Conservation (phyloP, 179 eudicot genomes). For the Spergularia azorica region DNA sequence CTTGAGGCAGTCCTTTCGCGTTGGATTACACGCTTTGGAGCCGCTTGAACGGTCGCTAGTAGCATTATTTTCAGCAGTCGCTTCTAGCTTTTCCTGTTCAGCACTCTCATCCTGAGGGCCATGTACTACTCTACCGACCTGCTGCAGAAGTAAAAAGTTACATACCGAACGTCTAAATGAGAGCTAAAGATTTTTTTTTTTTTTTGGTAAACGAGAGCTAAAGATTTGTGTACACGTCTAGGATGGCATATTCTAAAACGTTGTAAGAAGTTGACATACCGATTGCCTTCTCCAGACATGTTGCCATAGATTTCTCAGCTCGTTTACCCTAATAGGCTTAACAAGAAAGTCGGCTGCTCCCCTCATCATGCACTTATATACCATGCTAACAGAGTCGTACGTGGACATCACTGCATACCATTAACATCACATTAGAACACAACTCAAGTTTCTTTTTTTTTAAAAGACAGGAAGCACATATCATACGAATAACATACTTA, state of each 20-base stretch:
- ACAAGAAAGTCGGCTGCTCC: constrained; percentile 91
- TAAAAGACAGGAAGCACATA: too few species aligned
- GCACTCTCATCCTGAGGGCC: constrained; percentile 50
- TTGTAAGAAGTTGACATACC: constrained; percentile 33
- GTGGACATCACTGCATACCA: constrained; percentile 87
- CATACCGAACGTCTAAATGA: not conserved
- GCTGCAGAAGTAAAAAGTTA: constrained; percentile 15
- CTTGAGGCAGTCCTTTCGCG: constrained; percentile 48
- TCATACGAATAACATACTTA: constrained; percentile 53
- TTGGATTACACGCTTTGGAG: constrained; percentile 47
- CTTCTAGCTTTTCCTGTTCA: constrained; percentile 59
- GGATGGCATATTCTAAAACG: not conserved
- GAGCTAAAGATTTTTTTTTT: not conserved
- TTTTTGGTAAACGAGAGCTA: not conserved
- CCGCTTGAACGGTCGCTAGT: constrained; percentile 68
- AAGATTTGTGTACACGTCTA: not conserved
- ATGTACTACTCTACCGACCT: constrained; percentile 38
- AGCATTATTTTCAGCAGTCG: constrained; percentile 70
- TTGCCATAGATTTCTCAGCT: constrained; percentile 87
- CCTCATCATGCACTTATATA: constrained; percentile 81
- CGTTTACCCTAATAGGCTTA: constrained; percentile 87
- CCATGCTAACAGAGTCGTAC: constrained; percentile 73
- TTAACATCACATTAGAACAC: not conserved
- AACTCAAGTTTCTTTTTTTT: too few species aligned
- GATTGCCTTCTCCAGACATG: constrained; percentile 92